phyloP scores from a whole-genome alignment of 148 eudicot species.

The Bassia scoparia region DNA sequence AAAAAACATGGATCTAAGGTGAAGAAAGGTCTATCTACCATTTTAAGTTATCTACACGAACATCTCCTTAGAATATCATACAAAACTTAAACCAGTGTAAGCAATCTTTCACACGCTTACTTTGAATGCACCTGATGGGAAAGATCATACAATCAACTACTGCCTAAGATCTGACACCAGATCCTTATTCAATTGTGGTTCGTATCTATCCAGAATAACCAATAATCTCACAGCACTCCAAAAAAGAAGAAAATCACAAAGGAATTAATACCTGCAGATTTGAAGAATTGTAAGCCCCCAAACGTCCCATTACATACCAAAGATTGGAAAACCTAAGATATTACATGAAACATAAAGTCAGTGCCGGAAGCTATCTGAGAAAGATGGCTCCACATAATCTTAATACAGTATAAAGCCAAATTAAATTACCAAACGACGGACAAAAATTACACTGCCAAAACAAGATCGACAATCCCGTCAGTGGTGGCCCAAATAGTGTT shows the following conservation, averaged over 20 bases:
- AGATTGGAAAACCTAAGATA: slow-evolving; percentile 81
- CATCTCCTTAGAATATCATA: no score
- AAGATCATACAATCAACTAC: no score
- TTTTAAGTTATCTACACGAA: no score
- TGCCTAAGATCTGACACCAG: no score
- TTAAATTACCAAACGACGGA: slow-evolving; percentile 13
- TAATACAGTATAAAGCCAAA: background rate
- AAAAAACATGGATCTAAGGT: no score
- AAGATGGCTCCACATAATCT: background rate
- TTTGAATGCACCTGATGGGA: no score
- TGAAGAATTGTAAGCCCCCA: slow-evolving; percentile 82
- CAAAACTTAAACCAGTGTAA: no score
- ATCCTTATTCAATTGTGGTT: no score
- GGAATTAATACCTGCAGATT: slow-evolving; percentile 69
- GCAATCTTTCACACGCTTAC: no score
- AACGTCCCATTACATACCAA: slow-evolving; percentile 98
- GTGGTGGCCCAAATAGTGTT: slow-evolving; percentile 83
- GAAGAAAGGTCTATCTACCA: no score
- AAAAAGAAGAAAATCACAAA: background rate
- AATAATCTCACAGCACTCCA: background rate
- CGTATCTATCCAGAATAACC: no score
- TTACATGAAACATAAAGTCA: background rate
- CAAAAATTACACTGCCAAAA: slow-evolving; percentile 79
- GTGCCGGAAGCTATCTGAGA: background rate
- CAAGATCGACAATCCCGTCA: slow-evolving; percentile 90